Percentiles rank a stretch among this genome's conserved stretches.
These are phyloP conservation scores for Anaeramoeba flamelloides DNA, from an alignment of 78 protist genomes.

Conservation along the genomic window DNA sequence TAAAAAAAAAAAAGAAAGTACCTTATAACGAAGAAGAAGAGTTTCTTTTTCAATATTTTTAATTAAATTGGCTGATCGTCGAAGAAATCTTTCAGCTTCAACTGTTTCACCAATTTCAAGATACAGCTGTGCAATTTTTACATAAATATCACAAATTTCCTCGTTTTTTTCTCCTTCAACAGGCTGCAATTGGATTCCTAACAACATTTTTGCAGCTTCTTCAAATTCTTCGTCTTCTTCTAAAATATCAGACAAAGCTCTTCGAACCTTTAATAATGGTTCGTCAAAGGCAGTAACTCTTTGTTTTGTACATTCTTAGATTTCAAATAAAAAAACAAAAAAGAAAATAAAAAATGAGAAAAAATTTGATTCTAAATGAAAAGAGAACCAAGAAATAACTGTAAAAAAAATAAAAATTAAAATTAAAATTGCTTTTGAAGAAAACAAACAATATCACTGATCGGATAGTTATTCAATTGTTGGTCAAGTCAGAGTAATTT, in stretches of 20 bases:
- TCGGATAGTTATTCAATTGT: no score
- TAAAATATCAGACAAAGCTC: neutral
- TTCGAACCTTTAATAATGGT: neutral
- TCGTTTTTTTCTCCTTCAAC: neutral
- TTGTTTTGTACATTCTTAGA: no score
- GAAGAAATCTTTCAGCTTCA: conserved; percentile 48
- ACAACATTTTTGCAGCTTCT: neutral
- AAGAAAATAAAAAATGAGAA: no score
- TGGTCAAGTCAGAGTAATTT: no score
- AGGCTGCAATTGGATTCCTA: neutral
- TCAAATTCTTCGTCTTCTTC: neutral
- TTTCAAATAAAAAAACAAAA: no score
- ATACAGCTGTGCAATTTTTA: conserved; percentile 52
- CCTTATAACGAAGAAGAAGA: conserved; percentile 6
- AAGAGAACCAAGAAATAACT: no score
- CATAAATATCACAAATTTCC: conserved; percentile 29
- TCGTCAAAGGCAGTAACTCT: conserved; percentile 53
- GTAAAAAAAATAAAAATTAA: no score
- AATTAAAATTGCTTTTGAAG: no score
- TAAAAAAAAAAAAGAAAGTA: no score
- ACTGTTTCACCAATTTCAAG: conserved; percentile 52
- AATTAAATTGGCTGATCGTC: conserved; percentile 36
- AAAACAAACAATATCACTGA: no score
- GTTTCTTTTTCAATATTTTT: neutral
- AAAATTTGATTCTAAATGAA: no score